Evolutionary conservation across 129 eudicot genomes (phyloP).

Genomic region (Lonicera japonica): DNA sequence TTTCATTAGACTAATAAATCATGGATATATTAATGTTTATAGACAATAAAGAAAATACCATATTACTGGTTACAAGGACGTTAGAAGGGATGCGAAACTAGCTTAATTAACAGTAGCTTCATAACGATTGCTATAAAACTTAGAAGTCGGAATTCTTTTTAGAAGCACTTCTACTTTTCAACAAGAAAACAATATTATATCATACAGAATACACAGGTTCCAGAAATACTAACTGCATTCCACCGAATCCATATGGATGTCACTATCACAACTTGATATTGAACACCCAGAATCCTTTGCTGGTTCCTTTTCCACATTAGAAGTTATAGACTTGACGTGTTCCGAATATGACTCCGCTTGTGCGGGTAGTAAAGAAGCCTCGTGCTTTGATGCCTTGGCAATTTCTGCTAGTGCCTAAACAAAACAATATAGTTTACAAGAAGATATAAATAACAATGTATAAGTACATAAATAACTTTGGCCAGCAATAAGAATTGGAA

Average conservation of each 20-base stretch:
- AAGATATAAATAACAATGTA: neutral
- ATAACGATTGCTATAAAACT: neutral
- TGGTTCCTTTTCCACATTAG: conserved; percentile 26
- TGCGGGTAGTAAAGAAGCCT: conserved; percentile 51
- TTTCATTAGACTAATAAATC: neutral
- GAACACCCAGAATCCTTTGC: conserved; percentile 5
- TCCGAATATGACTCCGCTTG: conserved; percentile 49
- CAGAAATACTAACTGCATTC: conserved; percentile 33
- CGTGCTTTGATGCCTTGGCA: conserved; percentile 77
- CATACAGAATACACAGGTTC: neutral
- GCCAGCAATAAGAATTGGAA: too few species aligned
- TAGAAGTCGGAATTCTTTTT: neutral
- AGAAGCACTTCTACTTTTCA: neutral
- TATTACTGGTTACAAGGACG: neutral
- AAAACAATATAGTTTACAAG: neutral
- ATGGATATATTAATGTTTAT: neutral
- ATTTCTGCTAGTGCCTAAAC: conserved; percentile 87
- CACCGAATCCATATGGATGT: conserved; percentile 9
- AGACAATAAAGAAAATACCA: neutral
- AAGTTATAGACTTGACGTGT: conserved; percentile 33
- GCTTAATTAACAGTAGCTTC: neutral
- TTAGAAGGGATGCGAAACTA: neutral
- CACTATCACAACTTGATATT: conserved; percentile 5
- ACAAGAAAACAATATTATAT: neutral
- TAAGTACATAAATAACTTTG: too few species aligned